Base-by-base conservation (phyloP, 768 basidiomycete genomes). In the Boletus rubroflammeus region DNA sequence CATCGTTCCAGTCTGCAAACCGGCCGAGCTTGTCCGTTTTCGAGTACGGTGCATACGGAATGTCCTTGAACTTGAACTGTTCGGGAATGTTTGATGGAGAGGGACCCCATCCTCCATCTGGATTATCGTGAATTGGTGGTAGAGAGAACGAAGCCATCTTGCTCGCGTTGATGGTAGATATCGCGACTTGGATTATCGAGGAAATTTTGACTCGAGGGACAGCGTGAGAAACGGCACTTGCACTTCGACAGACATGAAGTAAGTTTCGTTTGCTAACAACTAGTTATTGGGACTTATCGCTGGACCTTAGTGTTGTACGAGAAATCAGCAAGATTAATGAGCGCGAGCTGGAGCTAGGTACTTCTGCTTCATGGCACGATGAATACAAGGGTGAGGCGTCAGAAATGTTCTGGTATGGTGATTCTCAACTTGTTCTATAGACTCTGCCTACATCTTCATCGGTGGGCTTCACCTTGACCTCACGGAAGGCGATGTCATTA, bases 1-100 rank as follows among this genome's bases (percentile, higher is more conserved):
- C 73, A 49, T 93, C 90, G 72, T 93, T 92, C 95, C 96, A 99
- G 76, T 99, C 96, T 45, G 96, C 96, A 67, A 99, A 90, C 50
- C 96, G 87, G 50, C 93, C 93, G 52, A 99, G 86, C 73, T 98
- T 98, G 79, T 99, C 97, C 35, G 92, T 86, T 83, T 99, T 99
- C 74, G 93, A 93, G 80, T 92, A 98, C 5, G 95, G 95, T 1
- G 96, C 95, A 68, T 98, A 99, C 43, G 97, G 97, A 56, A 98
- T 97, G 64, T 98, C 97, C 73, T 92, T 93, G 81, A 97, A 97
- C 74, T 95, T 94, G 76, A 96, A 98, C 59, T 93, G 86, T 42
- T 88, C 79, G 1, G 96, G 94, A 21, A 95, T 76, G 70, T 90
- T 88, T 0, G 86, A 81, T 4, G 87, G 83, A 6, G 93, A 91